Conservation (phyloP, 1,139 yeast species). For the Scheffersomyces illinoinensis region DNA sequence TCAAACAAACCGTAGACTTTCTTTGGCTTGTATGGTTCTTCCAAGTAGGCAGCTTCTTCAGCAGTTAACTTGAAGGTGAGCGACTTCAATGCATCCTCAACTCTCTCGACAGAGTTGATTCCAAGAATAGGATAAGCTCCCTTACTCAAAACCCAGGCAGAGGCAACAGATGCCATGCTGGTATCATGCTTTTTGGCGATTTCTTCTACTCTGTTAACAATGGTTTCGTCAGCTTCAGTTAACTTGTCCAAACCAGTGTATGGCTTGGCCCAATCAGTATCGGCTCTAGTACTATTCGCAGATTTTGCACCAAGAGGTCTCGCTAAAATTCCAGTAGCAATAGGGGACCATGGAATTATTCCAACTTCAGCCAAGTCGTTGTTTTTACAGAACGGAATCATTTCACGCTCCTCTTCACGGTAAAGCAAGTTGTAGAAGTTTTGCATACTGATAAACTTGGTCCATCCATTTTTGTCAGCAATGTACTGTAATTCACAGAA, state of each 20-base stretch:
- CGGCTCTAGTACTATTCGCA: slow-evolving; percentile 16
- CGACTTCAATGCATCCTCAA: slow-evolving; percentile 56
- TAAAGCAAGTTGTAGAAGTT: slow-evolving; percentile 54
- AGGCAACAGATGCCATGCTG: slow-evolving; percentile 56
- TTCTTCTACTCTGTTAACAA: slow-evolving; percentile 54
- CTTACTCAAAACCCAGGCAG: slow-evolving; percentile 55
- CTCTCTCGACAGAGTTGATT: slow-evolving; percentile 45
- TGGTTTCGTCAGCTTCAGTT: slow-evolving; percentile 29
- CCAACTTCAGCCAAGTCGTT: slow-evolving; percentile 42
- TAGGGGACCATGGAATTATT: slow-evolving; percentile 53
- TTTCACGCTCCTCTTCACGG: slow-evolving; percentile 63
- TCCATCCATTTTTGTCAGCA: slow-evolving; percentile 20
- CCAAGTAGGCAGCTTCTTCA: slow-evolving; percentile 48
- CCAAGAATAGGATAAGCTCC: slow-evolving; percentile 60
- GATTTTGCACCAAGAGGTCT: slow-evolving; percentile 33
- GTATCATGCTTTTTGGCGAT: slow-evolving; percentile 45
- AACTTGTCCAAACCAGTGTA: slow-evolving; percentile 8
- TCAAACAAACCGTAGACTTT: neutral
- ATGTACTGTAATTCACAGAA: slow-evolving; percentile 17
- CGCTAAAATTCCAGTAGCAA: slow-evolving; percentile 48
- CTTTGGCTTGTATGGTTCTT: slow-evolving; percentile 42
- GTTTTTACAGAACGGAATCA: slow-evolving; percentile 53
- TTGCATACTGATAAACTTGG: slow-evolving; percentile 61
- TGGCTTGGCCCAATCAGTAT: slow-evolving; percentile 15
- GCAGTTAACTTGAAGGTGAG: slow-evolving; percentile 41